Evolutionary conservation across 345 rosid genomes (phyloP), one percentile per base, ranked within the genome.

Genomic region (Carallia pectinifolia): DNA sequence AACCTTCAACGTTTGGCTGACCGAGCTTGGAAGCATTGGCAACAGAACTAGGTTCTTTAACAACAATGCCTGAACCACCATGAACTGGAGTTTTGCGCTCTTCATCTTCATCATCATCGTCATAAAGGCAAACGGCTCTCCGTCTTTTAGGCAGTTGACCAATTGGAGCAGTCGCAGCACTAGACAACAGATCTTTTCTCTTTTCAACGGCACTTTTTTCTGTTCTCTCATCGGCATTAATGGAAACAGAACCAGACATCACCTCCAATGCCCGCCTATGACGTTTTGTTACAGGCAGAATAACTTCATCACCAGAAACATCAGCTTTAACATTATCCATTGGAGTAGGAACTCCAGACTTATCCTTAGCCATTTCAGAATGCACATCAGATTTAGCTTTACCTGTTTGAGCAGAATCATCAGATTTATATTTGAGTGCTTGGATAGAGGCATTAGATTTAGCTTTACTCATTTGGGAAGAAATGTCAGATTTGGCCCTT

Each of bases 41-140:
- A 76, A 65, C 77, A 69, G 75, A 69, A 30, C 71, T 36, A 54
- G 83, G 68, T 48, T 62, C 79, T 68, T 68, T 83, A 55, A 63
- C 71, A 79, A 66, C 82, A 76, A 65, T 77, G 27, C 68, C 70
- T 70, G 82, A 70, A 71, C 80, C 88, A 71, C 87, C 90, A 72
- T 90, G 89, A 79, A 91, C 82, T 52, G 98, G 97, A 83, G 97
- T 94, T 83, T 88, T 90, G 17, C 90, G 89, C 65, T 81, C 76
- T 65, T 81, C 88, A 38, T 86, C 91, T 64, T 86, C 90, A 50
- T 81, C 88, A 27, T 86, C 90, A 29, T 83, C 94, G 48, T 85
- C 93, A 54, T 62, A 81, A 37, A 91, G 82, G 81, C 91, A 76
- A 78, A 90, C 92, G 39, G 83, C 89, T 82, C 97, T 87, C 61